Base-by-base conservation (phyloP, 768 basidiomycete genomes). In the Chalciporus piperatus region DNA sequence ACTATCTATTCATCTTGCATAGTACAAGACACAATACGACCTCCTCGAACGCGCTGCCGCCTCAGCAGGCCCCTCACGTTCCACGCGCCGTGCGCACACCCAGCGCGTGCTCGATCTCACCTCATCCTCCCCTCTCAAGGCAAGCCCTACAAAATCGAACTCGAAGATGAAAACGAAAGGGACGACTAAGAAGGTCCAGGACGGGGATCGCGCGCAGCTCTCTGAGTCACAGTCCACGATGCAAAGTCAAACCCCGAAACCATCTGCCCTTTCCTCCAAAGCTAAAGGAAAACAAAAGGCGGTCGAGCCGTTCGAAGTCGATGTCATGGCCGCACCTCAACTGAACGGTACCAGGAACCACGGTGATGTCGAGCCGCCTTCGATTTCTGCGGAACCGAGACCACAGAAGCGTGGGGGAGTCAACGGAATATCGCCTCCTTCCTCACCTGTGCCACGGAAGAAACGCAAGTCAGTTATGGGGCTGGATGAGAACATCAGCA, bases 1-100 rank as follows among this genome's bases (percentile, higher is more conserved):
- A 51, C 20, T 38, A 50, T 42, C 45, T 51, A 47, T 12, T 14
- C 48, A 22, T 39, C 51, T 39, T 47, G 33, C 10, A 37, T 52
- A 87, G 83, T 88, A 78, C 61, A 84, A 87, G 67, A 59, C 78
- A 8, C 70, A 75, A 35, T 82, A 79, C 52, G 84, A 87, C 66
- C 76, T 90, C 4, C 64, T 87, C 16, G 77, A 79, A 41, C 74
- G 78, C 52, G 70, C 71, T 4, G 57, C 67, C 14, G 35, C 76
- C 3, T 47, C 69, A 17, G 69, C 77, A 28, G 76, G 78, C 6
- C 74, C 79, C 6, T 76, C 81, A 16, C 76, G 88, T 41, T 74
- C 76, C 35, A 89, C 87, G 19, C 80, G 85, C 27, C 74, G 81
- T 45, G 77, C 78, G 30, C 80, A 76, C 42, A 80, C 72, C 20